These are phyloP conservation scores for Lojkania enalia DNA, from an alignment of 2,329 filamentous ascomycete species.

Conservation along the genomic window DNA sequence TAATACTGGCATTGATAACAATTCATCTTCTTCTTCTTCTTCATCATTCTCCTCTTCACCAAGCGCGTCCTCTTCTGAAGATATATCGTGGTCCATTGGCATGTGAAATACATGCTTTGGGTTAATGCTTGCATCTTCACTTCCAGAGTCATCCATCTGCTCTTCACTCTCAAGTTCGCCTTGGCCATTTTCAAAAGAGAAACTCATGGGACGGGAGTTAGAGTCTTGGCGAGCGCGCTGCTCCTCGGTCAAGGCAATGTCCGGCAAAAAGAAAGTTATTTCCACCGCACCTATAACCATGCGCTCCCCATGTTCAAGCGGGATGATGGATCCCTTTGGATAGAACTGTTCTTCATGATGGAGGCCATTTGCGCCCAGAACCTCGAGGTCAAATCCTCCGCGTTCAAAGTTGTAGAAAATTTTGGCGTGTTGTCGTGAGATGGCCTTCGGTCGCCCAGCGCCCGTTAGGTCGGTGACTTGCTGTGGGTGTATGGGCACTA, in stretches of 20 bases:
- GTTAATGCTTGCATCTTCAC: conserved; percentile 39
- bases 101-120: conserved; percentile 37
- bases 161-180: conserved; percentile 58
- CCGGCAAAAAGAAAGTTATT: conserved; percentile 69
- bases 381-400: conserved; percentile 66
- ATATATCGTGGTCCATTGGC: not conserved
- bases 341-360: conserved; percentile 45
- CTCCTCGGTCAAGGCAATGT: conserved; percentile 53
- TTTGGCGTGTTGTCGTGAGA: conserved; percentile 73
- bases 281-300: conserved; percentile 73
- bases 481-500: conserved; percentile 72
- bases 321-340: conserved; percentile 29
- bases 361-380: conserved; percentile 68
- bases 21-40: conserved; percentile 36
- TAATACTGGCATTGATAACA: conserved; percentile 26
- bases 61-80: conserved; percentile 1
- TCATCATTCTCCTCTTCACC: conserved; percentile 13
- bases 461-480: conserved; percentile 43
- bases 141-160: conserved; percentile 37
- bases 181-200: conserved; percentile 68
- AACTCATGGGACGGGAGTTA: conserved; percentile 66
- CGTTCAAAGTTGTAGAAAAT: conserved; percentile 69
- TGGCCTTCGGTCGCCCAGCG: conserved; percentile 68
- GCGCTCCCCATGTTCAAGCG: conserved; percentile 65
- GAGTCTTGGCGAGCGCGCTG: conserved; percentile 54